These are phyloP conservation scores for Coemansia sp. DNA, from an alignment of 192 early-diverging fungal species.

Conservation along the genomic window DNA sequence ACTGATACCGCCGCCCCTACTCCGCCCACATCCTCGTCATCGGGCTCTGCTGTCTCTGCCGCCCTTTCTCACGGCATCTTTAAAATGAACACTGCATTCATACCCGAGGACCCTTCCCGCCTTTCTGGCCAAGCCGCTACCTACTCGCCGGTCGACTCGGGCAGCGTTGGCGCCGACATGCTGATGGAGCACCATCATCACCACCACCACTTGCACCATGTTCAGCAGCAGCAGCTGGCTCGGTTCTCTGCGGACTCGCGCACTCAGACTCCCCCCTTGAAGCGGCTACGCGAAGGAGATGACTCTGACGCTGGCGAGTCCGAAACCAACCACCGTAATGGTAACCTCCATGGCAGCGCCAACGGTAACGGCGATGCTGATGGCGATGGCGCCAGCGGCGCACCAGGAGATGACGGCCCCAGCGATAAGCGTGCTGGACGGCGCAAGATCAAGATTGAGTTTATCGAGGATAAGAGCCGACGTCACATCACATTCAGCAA, in stretches of 20 bases:
- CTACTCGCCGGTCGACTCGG: slow-evolving; percentile 36
- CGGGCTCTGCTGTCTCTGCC: slow-evolving; percentile 17
- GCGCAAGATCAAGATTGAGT: slow-evolving; percentile 96
- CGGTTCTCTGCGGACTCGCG: slow-evolving; percentile 46
- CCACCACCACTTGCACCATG: slow-evolving; percentile 10
- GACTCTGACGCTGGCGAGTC: slow-evolving; percentile 70
- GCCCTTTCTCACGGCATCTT: slow-evolving; percentile 26
- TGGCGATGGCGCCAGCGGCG: neutral
- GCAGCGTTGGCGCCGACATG: slow-evolving; percentile 13
- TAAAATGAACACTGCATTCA: slow-evolving; percentile 56
- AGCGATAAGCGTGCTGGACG: slow-evolving; percentile 73
- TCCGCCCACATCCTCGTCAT: slow-evolving; percentile 21
- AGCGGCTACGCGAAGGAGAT: slow-evolving; percentile 58
- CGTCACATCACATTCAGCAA: slow-evolving; percentile 96
- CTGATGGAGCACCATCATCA: slow-evolving; percentile 39
- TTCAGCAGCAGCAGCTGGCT: slow-evolving; percentile 29
- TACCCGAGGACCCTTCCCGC: slow-evolving; percentile 41
- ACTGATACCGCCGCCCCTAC: slow-evolving; percentile 41
- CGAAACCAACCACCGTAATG: slow-evolving; percentile 54
- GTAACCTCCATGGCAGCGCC: neutral
- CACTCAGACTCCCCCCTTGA: slow-evolving; percentile 46
- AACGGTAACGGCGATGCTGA: neutral
- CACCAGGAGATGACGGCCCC: slow-evolving; percentile 1
- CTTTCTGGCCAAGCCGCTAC: slow-evolving; percentile 17
- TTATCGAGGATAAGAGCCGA: slow-evolving; percentile 90